Base-by-base conservation (phyloP, 768 basidiomycete genomes). In the Lactarius vividus region DNA sequence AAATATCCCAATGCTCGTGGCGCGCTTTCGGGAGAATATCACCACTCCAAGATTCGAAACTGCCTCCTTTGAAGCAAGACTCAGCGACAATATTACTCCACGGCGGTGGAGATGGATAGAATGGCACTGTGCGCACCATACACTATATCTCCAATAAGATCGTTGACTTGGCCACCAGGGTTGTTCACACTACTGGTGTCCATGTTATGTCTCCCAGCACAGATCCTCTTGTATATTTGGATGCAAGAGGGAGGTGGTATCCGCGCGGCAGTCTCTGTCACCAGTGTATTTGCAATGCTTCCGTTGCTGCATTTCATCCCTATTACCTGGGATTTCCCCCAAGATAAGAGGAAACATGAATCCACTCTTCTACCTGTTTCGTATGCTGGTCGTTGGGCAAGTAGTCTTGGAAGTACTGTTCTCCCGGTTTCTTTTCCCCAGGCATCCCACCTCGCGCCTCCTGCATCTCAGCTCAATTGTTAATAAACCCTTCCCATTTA, bases 171-270 rank as follows among this genome's bases (percentile, higher is more conserved):
- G 18, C 26, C 8, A 16, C n/a, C 37, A 68, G 67, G 59, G 64
- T 18, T 65, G 11, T 61, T 61, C 26, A 68, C 64, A 28, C 28
- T 68, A 5, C 23, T 65, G 29, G 39, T 57, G 10, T 65, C 67
- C 7, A 46, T 68, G 42, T 49, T 68, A 37, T 68, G 58, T 26
- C 63, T 68, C 39, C 40, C 54, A 2, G 37, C 59, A 4, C 64
- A 68, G 44, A 61, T 68, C 46, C 9, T 68, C 29, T 33, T 68
- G 59, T 68, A 65, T 40, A 55, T 68, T 44, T 68, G 67, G 67
- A 46, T 57, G 35, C 54, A 65, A 28, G 67, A 68, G 57, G 28
- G 16, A 40, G 11, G 1, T 8, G 18, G 3, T 20, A 54, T 65
- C 9, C 49, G 31, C 35, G 64, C 20, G 29, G 31, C 56, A 10